Evolutionary conservation across 768 basidiomycete genomes (phyloP), one percentile per base, ranked within the genome.

Genomic region (Xanthoconium stramineum): DNA sequence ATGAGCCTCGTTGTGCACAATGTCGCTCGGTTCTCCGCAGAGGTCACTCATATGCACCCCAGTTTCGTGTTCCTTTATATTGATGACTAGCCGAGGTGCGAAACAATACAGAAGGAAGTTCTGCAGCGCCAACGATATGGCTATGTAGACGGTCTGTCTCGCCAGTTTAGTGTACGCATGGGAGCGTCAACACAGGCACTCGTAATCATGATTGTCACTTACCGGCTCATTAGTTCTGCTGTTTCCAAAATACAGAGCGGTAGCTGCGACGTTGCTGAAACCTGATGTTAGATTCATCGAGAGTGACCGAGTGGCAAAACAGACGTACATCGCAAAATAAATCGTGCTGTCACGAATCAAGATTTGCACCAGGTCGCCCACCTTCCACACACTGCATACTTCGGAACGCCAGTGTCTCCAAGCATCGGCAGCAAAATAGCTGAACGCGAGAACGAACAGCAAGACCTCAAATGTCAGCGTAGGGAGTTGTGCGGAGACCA

Each of bases 291-390:
- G 36, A 20, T 35, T 39, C 10, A 2, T 35, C 36, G n/a, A n/a
- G 19, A 19, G 19, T 1, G 11, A 44, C 12, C 10, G 13, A 7
- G 42, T 5, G n/a, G 20, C 29, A 28, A 14, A 11, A 13, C 1
- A n/a, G 24, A 57, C 62, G 1, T 38, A 65, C 64, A 65, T 59
- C 1, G 58, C 56, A 1, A 62, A 65, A 52, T 65, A 65, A 24
- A 64, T 38, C 0, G 52, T 62, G 50, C 58, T 65, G 47, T 65
- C 64, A 12, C 63, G 56, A 43, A 59, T 47, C 30, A 65, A 29
- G 47, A 65, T 60, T 30, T 42, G 49, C 35, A 62, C 3, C 0
- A 65, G 49, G 13, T 62, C 58, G 17, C 37, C 49, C 17, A 50
- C 46, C 24, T 47, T 52, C 52, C 57, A 50, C 2, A 0, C n/a